phyloP scores from a whole-genome alignment of 352 stramenopile genomes.

The Globisporangium echinulatum region DNA sequence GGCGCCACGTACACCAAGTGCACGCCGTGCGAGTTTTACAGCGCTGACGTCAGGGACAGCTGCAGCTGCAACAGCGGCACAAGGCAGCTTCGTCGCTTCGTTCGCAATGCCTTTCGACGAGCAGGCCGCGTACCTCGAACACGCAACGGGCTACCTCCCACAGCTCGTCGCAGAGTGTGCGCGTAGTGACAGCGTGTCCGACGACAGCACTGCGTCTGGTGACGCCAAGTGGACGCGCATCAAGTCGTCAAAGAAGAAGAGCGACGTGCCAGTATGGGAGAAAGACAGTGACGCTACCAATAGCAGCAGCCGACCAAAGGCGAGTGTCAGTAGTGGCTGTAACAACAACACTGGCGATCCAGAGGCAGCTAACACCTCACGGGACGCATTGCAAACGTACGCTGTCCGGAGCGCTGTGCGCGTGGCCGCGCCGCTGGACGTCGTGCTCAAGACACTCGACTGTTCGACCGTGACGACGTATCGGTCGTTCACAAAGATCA shows the following conservation, averaged over 20 bases:
- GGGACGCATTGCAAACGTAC: slow-evolving; percentile 16
- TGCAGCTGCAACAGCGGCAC: neutral
- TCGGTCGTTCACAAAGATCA: slow-evolving; percentile 68
- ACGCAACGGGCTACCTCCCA: slow-evolving; percentile 18
- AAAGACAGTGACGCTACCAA: slow-evolving; percentile 18
- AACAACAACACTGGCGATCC: neutral
- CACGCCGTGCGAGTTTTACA: slow-evolving; percentile 1
- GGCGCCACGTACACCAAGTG: neutral
- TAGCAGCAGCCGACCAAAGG: slow-evolving; percentile 12
- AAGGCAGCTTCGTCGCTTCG: slow-evolving; percentile 42
- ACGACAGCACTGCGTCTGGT: neutral
- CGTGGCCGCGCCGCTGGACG: slow-evolving; percentile 43
- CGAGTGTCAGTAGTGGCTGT: neutral
- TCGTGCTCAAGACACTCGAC: slow-evolving; percentile 58
- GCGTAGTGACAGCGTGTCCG: slow-evolving; percentile 1
- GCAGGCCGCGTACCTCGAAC: slow-evolving; percentile 21
- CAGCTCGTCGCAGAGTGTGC: slow-evolving; percentile 31
- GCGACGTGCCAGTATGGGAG: slow-evolving; percentile 39
- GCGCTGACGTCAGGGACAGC: neutral
- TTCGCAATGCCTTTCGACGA: slow-evolving; percentile 47
- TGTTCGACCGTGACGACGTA: slow-evolving; percentile 44
- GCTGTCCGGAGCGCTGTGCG: slow-evolving; percentile 53
- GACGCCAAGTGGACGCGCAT: slow-evolving; percentile 17
- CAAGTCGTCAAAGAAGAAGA: slow-evolving; percentile 27
- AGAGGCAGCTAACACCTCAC: neutral